Evolutionary conservation across 441 rosid species (phyloP).

Genomic region (Gossypium trilobum): DNA sequence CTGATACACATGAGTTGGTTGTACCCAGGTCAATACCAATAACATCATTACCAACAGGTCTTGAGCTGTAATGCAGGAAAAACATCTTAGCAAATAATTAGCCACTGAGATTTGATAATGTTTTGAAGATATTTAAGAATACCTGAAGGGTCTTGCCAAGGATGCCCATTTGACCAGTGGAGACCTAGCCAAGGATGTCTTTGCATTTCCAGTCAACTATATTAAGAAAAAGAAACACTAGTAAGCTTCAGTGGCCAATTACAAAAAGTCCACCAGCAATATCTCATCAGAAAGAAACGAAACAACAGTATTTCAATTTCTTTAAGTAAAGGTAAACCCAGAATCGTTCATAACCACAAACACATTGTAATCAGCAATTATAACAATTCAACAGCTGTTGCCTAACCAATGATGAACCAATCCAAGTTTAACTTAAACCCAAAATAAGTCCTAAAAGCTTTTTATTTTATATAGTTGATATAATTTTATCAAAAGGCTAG

Average conservation of each 20-base stretch:
- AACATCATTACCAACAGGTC: slow-evolving; percentile 43
- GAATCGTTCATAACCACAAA: background rate
- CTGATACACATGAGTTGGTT: slow-evolving; percentile 48
- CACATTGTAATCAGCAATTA: background rate
- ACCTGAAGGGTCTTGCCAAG: slow-evolving; percentile 49
- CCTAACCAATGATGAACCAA: background rate
- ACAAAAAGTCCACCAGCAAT: background rate
- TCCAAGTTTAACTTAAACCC: background rate
- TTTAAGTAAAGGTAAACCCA: background rate
- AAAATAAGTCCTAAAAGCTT: background rate
- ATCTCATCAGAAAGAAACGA: background rate
- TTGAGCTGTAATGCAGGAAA: slow-evolving; percentile 26
- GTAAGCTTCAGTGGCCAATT: slow-evolving; percentile 9
- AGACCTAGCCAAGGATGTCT: slow-evolving; percentile 25
- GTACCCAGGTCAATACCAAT: slow-evolving; percentile 59
- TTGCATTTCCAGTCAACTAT: slow-evolving; percentile 35
- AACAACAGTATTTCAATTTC: background rate
- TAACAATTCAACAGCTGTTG: background rate
- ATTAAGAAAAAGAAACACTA: background rate
- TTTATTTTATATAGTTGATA: background rate
- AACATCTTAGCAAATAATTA: background rate
- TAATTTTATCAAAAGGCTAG: background rate
- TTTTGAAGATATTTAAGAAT: background rate
- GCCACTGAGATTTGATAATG: background rate
- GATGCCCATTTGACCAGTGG: slow-evolving; percentile 25